Conservation (phyloP, 129 eudicot genomes). For the Helianthus tuberosus region DNA sequence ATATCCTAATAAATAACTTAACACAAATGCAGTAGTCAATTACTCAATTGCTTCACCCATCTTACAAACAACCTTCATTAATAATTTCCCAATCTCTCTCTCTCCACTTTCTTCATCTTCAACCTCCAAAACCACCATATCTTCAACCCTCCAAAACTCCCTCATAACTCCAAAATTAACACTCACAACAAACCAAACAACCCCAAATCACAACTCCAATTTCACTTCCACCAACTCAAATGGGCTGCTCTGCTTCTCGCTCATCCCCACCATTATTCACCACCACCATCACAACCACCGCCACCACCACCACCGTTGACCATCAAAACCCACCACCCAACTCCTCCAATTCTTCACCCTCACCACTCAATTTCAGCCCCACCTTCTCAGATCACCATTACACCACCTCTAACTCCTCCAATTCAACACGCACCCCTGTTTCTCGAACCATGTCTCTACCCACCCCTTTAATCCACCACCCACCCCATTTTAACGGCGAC, state of each 20-base stretch:
- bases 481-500: conserved; percentile 72
- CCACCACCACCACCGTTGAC: conserved; percentile 20
- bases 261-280: conserved; percentile 37
- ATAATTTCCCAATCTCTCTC: conserved; percentile 15
- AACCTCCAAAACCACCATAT: conserved; percentile 17
- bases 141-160: not conserved
- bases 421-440: conserved; percentile 58
- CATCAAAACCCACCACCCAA: conserved; percentile 44
- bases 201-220: conserved; percentile 5
- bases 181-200: not conserved
- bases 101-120: conserved; percentile 2
- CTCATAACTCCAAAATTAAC: conserved; percentile 8
- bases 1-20: not conserved
- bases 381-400: conserved; percentile 41
- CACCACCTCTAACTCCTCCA: conserved; percentile 40
- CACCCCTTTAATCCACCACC: conserved; percentile 83
- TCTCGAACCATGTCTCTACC: conserved; percentile 76
- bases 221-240: not conserved
- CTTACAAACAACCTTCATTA: conserved; percentile 41
- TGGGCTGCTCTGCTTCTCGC: conserved; percentile 97
- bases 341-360: conserved; percentile 49
- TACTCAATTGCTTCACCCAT: conserved; percentile 38
- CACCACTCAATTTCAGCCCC: conserved; percentile 39
- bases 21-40: conserved; percentile 28
- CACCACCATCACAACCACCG: conserved; percentile 33